Evolutionary conservation across 140 eudicot species (phyloP).

Genomic region (Bidens hawaiensis): DNA sequence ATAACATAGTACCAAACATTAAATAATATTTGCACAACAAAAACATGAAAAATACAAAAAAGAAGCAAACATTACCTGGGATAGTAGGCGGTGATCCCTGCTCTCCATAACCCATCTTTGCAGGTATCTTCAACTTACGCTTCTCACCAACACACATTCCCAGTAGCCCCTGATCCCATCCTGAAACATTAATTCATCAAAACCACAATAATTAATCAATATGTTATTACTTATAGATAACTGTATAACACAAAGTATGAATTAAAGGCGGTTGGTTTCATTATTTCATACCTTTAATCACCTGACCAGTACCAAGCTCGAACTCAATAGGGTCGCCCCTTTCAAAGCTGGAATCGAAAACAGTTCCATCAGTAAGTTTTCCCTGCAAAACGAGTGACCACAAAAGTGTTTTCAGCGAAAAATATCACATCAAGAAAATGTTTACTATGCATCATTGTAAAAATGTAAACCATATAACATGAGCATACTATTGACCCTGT

Average conservation of each 20-base stretch:
- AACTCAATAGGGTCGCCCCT: slow-evolving; percentile 80
- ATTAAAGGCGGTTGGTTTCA: not conserved
- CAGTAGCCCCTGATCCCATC: slow-evolving; percentile 97
- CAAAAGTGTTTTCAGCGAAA: no score
- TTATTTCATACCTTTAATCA: slow-evolving; percentile 88
- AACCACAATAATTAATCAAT: not conserved
- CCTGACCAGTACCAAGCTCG: slow-evolving; percentile 94
- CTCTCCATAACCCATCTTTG: slow-evolving; percentile 95
- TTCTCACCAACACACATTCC: slow-evolving; percentile 99
- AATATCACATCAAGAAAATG: not conserved
- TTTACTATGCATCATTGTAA: not conserved
- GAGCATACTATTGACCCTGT: not conserved
- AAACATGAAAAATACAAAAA: not conserved
- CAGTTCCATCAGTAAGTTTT: no score
- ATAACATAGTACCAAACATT: not conserved
- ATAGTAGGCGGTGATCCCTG: slow-evolving; percentile 95
- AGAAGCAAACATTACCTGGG: slow-evolving; percentile 54
- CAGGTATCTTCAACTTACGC: slow-evolving; percentile 90
- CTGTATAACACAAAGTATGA: no score
- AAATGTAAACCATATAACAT: not conserved
- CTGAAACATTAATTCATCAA: slow-evolving; percentile 40
- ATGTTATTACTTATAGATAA: no score
- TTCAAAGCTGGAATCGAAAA: no score
- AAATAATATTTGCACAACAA: not conserved
- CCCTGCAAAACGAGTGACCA: no score